Percentiles rank a stretch among this genome's conserved stretches.
Evolutionary conservation across 441 rosid species (phyloP).

Genomic region (Pelargonium australe): DNA sequence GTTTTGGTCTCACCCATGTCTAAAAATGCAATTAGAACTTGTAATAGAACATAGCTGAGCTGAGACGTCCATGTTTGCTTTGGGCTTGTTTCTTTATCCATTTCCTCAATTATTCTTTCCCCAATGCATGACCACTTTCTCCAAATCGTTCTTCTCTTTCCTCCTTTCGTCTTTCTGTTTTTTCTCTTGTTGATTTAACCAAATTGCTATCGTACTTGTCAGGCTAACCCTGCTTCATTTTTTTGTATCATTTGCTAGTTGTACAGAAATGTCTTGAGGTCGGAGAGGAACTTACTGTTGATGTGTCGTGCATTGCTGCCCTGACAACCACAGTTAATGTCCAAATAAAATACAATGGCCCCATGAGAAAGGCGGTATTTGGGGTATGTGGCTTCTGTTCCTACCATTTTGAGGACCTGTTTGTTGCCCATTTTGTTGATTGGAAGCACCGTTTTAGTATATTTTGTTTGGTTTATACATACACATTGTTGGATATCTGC

Average conservation of each 20-base stretch:
- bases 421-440: background rate
- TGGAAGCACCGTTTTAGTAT: background rate
- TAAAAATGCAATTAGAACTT: no score
- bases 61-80: no score
- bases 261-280: slow-evolving; percentile 93
- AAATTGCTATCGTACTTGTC: background rate
- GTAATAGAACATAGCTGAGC: no score
- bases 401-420: background rate
- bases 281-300: slow-evolving; percentile 78
- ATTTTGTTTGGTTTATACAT: no score
- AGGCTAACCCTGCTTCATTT: background rate
- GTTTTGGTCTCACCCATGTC: background rate
- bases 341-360: slow-evolving; percentile 78
- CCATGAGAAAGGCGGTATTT: slow-evolving; percentile 77
- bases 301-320: slow-evolving; percentile 78
- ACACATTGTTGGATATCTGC: no score
- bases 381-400: slow-evolving; percentile 45
- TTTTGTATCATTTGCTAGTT: slow-evolving; percentile 40
- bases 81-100: background rate
- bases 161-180: no score
- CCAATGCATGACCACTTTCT: background rate
- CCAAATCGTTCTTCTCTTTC: background rate
- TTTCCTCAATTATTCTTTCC: background rate
- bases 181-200: background rate
- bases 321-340: slow-evolving; percentile 62